These are phyloP conservation scores for Przewalskia tangutica DNA, from an alignment of 257 asterid genomes.

Conservation along the genomic window DNA sequence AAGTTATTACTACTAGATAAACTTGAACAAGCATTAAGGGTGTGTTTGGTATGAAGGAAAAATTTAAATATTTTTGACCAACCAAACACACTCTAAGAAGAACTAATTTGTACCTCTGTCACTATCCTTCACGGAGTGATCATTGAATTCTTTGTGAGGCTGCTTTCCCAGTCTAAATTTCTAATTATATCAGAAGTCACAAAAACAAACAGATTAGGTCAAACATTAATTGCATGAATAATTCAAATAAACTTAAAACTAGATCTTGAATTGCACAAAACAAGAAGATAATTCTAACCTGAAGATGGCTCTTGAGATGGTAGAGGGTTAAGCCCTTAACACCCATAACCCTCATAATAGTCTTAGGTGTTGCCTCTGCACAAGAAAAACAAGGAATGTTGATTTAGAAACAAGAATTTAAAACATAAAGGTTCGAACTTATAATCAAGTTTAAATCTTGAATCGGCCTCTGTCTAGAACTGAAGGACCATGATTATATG, in stretches of 20 bases:
- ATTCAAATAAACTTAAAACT: neutral
- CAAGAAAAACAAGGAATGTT: neutral
- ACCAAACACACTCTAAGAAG: too few species aligned
- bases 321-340: slow-evolving; percentile 95
- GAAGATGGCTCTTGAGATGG: slow-evolving; percentile 99
- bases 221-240: neutral
- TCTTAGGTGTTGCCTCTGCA: slow-evolving; percentile 97
- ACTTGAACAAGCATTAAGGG: neutral
- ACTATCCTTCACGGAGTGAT: slow-evolving; percentile 89
- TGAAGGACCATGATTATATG: neutral
- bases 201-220: neutral
- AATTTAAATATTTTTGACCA: too few species aligned
- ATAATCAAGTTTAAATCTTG: neutral
- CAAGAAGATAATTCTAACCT: slow-evolving; percentile 34
- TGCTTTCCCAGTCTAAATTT: slow-evolving; percentile 97
- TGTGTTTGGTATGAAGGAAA: too few species aligned
- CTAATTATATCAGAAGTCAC: slow-evolving; percentile 19
- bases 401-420: too few species aligned
- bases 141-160: slow-evolving; percentile 95
- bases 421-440: neutral
- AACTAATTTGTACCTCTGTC: slow-evolving; percentile 20
- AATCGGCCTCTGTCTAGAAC: neutral
- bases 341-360: slow-evolving; percentile 97
- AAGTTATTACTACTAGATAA: neutral
- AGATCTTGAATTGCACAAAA: neutral